phyloP scores from a whole-genome alignment of 1,284 basidiomycete species.

The Quambalaria eucalypti region DNA sequence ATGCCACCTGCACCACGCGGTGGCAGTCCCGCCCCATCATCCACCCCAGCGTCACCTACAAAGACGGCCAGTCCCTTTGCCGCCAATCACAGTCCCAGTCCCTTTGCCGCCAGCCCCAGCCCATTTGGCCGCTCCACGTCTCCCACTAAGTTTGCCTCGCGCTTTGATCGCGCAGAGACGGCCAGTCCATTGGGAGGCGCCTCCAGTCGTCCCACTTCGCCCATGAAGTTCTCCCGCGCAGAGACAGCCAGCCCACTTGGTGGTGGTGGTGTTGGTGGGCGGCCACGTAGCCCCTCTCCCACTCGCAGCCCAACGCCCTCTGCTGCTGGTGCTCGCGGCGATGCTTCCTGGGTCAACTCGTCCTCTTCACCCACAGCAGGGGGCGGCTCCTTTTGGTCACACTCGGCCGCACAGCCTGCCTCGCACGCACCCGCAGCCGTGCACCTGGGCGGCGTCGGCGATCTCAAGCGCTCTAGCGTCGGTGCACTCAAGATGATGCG shows the following conservation, averaged over 20 bases:
- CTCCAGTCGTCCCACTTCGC: no score
- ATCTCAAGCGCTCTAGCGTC: constrained; percentile 35
- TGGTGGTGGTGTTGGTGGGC: no score
- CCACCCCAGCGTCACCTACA: constrained; percentile 11
- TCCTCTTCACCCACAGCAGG: constrained; percentile 15
- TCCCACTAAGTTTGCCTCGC: no score
- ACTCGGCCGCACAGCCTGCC: constrained; percentile 2
- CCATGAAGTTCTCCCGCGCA: no score
- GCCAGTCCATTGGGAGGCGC: no score
- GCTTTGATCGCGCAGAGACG: no score
- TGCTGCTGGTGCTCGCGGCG: no score
- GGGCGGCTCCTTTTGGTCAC: constrained; percentile 32
- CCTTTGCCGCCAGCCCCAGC: background rate
- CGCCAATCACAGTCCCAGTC: background rate
- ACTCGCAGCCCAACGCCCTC: no score
- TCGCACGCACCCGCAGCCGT: constrained; percentile 22
- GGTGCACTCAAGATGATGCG: constrained; percentile 39
- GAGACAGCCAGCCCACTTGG: no score
- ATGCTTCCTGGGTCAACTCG: constrained; percentile 24
- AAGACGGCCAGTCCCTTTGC: constrained; percentile 7
- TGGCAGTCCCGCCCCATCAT: constrained; percentile 14
- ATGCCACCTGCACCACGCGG: constrained; percentile 33
- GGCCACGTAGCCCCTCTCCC: no score
- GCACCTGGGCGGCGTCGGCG: constrained; percentile 35
- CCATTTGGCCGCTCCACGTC: constrained; percentile 8